A percentile compares a stretch with the other conserved stretches of the same genome.
These are phyloP conservation scores for Carallia pectinifolia DNA, from an alignment of 345 rosid species.

Conservation along the genomic window DNA sequence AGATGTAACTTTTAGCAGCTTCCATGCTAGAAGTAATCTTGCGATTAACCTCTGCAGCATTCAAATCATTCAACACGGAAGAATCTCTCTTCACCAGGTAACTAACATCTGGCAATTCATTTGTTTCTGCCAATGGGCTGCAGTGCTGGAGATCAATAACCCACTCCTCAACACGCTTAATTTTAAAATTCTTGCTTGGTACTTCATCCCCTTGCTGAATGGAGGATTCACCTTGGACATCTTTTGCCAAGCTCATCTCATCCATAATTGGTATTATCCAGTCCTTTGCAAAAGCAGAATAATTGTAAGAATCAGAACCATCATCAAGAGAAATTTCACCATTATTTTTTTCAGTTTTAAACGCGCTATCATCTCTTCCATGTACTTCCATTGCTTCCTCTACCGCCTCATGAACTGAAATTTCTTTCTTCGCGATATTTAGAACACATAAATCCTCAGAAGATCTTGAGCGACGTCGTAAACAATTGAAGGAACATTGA, in stretches of 20 bases:
- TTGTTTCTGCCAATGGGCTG: slow-evolving; percentile 49
- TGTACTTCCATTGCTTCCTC: slow-evolving; percentile 25
- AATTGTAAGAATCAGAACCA: slow-evolving; percentile 47
- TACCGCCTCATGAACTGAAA: slow-evolving; percentile 37
- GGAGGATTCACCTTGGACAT: slow-evolving; percentile 45
- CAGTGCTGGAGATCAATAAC: slow-evolving; percentile 73
- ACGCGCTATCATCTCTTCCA: slow-evolving; percentile 29
- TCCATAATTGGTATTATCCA: slow-evolving; percentile 67
- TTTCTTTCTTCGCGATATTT: slow-evolving; percentile 34
- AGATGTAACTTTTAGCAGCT: slow-evolving; percentile 72
- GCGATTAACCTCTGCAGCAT: slow-evolving; percentile 47
- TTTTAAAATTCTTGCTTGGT: slow-evolving; percentile 60
- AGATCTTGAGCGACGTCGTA: slow-evolving; percentile 51
- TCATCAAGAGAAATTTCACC: slow-evolving; percentile 44
- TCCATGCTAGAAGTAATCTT: slow-evolving; percentile 65
- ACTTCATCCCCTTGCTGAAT: slow-evolving; percentile 38
- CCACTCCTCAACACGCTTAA: slow-evolving; percentile 85
- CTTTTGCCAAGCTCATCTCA: slow-evolving; percentile 37
- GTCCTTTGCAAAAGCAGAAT: slow-evolving; percentile 59
- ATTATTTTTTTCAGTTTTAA: slow-evolving; percentile 32
- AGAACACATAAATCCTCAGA: slow-evolving; percentile 51
- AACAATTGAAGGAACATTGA: slow-evolving; percentile 29
- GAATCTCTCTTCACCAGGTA: slow-evolving; percentile 39
- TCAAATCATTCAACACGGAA: slow-evolving; percentile 26
- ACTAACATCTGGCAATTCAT: slow-evolving; percentile 33